phyloP scores from a whole-genome alignment of 2,329 filamentous ascomycete species.

The Aspergillus neoniger region DNA sequence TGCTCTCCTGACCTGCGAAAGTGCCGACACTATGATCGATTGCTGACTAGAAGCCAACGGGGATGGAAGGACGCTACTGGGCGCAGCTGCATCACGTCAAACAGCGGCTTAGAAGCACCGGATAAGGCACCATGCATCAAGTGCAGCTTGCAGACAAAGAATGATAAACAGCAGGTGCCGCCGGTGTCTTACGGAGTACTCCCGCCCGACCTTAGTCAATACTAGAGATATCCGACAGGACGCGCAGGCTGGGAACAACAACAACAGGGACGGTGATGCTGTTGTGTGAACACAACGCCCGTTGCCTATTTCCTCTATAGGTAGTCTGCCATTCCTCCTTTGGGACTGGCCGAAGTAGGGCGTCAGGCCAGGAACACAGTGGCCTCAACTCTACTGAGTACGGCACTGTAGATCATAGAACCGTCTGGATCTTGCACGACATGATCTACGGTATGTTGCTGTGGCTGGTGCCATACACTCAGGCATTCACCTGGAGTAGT shows the following conservation, averaged over 20 bases:
- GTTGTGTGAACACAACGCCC: conserved; percentile 6
- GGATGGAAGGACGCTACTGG: neutral
- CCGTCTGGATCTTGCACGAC: neutral
- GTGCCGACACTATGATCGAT: neutral
- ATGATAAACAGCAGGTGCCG: neutral
- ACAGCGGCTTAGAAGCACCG: conserved; percentile 1
- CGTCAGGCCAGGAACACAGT: neutral
- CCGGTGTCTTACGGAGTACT: conserved; percentile 12
- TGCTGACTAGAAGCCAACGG: neutral
- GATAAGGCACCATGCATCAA: conserved; percentile 10
- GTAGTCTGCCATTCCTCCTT: conserved; percentile 4
- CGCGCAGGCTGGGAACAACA: conserved; percentile 2
- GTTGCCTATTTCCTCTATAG: neutral
- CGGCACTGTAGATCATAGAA: neutral
- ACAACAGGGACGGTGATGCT: conserved; percentile 8
- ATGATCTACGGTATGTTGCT: conserved; percentile 3
- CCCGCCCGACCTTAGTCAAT: conserved; percentile 5
- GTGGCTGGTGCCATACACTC: conserved; percentile 1
- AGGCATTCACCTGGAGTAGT: neutral
- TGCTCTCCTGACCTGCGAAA: neutral
- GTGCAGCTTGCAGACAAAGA: conserved; percentile 2
- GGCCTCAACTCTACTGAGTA: neutral
- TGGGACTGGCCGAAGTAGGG: neutral
- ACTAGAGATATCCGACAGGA: neutral
- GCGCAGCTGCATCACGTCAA: conserved; percentile 6